Conservation (phyloP, 768 basidiomycete genomes). For the Trametes gibbosa region DNA sequence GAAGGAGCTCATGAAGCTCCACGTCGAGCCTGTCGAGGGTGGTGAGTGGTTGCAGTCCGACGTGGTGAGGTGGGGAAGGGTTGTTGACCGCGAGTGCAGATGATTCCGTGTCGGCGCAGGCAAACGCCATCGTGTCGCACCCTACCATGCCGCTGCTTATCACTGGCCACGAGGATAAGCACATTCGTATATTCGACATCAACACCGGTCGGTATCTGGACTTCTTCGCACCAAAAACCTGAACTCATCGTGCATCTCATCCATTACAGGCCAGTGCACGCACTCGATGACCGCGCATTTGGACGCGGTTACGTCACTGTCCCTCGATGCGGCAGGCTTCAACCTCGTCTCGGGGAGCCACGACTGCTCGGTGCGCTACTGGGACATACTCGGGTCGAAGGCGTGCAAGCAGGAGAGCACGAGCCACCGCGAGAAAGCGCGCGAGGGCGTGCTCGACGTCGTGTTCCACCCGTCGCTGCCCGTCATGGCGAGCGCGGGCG, state of each 20-base stretch:
- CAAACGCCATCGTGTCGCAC: conserved; percentile 86
- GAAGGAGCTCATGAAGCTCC: conserved; percentile 63
- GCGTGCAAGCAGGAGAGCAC: conserved; percentile 89
- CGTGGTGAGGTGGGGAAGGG: neutral
- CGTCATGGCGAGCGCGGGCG: conserved; percentile 92
- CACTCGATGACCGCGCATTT: conserved; percentile 90
- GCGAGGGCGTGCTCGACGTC: conserved; percentile 88
- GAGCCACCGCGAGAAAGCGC: conserved; percentile 83
- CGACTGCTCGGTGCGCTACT: conserved; percentile 92
- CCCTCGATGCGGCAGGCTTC: conserved; percentile 84
- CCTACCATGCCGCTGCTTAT: conserved; percentile 87
- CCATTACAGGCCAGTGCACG: conserved; percentile 69
- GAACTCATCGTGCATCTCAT: neutral
- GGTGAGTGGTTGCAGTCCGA: conserved; percentile 22
- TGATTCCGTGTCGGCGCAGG: conserved; percentile 81
- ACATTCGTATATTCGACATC: conserved; percentile 86
- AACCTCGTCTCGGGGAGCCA: conserved; percentile 87
- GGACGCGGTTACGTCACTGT: conserved; percentile 87
- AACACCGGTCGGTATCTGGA: conserved; percentile 58
- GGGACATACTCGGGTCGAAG: conserved; percentile 82
- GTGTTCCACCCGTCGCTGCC: conserved; percentile 81
- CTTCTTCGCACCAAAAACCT: neutral
- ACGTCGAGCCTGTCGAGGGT: conserved; percentile 61
- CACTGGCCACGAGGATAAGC: conserved; percentile 92
- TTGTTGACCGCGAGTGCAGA: conserved; percentile 8